These are phyloP conservation scores for Alternaria longipes DNA, from an alignment of 2,329 filamentous ascomycete genomes.

Conservation along the genomic window DNA sequence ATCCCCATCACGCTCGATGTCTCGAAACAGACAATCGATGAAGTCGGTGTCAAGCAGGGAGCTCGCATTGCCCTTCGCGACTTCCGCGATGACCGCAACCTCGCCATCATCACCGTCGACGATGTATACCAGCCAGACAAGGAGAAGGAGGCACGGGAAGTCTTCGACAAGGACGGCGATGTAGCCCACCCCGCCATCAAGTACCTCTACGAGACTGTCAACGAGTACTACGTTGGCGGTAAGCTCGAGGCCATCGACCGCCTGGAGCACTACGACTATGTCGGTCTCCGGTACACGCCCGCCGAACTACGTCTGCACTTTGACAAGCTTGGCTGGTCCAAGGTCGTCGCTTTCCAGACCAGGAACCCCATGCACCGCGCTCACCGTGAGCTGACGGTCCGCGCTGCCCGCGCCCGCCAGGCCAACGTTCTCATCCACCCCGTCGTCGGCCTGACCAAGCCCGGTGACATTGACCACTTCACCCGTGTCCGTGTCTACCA, in stretches of 20 bases:
- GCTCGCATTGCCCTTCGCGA: conserved; percentile 88
- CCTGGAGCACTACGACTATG: conserved; percentile 98
- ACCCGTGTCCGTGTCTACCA: conserved; percentile 99
- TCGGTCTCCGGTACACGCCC: conserved; percentile 92
- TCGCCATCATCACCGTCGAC: conserved; percentile 94
- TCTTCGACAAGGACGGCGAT: conserved; percentile 93
- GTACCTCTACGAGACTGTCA: conserved; percentile 81
- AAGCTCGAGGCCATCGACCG: conserved; percentile 96
- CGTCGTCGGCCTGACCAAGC: conserved; percentile 97
- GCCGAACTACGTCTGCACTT: conserved; percentile 95
- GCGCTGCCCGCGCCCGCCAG: conserved; percentile 92
- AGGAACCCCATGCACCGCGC: conserved; percentile 98
- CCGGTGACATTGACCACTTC: conserved; percentile 99
- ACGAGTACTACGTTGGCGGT: conserved; percentile 93
- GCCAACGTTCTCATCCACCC: conserved; percentile 99
- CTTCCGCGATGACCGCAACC: conserved; percentile 93
- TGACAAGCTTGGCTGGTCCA: conserved; percentile 98
- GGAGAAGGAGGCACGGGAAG: conserved; percentile 90
- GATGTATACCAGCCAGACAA: conserved; percentile 97
- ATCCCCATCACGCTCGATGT: conserved; percentile 97
- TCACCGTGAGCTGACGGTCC: conserved; percentile 96
- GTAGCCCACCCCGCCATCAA: conserved; percentile 91
- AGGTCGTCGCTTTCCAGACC: conserved; percentile 98
- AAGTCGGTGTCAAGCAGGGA: conserved; percentile 78
- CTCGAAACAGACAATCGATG: conserved; percentile 76